These are phyloP conservation scores for Passalora sequoiae DNA, from an alignment of 2,329 filamentous ascomycete species.

Conservation along the genomic window DNA sequence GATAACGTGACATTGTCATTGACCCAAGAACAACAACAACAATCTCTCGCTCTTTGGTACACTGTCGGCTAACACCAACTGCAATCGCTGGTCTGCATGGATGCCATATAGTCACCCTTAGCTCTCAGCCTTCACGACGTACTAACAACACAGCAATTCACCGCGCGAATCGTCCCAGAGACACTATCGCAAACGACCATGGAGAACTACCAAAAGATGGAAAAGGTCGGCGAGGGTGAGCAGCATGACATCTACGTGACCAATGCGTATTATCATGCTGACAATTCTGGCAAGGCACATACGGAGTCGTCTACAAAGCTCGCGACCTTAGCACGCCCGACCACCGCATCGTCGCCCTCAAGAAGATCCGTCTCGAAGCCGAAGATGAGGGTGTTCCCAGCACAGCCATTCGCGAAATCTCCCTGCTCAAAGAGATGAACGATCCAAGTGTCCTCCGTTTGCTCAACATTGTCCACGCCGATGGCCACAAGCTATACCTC, in stretches of 20 bases:
- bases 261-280: too few relatives aligned
- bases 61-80: background rate
- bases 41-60: too few relatives aligned
- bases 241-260: too few relatives aligned
- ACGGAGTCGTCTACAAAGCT: conserved; percentile 93
- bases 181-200: too few relatives aligned
- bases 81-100: conserved; percentile 2
- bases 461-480: conserved; percentile 88
- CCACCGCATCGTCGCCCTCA: conserved; percentile 77
- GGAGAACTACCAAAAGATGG: conserved; percentile 78
- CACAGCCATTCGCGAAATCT: conserved; percentile 91
- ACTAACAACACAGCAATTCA: conserved; percentile 2
- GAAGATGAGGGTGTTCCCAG: conserved; percentile 92
- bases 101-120: conserved; percentile 1
- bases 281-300: conserved; percentile 60
- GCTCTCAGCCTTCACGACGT: conserved; percentile 1
- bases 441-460: conserved; percentile 85
- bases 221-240: conserved; percentile 92
- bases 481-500: conserved; percentile 90
- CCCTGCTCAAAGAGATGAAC: conserved; percentile 88
- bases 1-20: background rate
- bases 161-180: too few relatives aligned
- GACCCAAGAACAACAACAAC: too few relatives aligned
- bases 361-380: conserved; percentile 92
- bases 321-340: conserved; percentile 75